phyloP scores from a whole-genome alignment of 1,284 basidiomycete genomes.

The Ustilago tritici region DNA sequence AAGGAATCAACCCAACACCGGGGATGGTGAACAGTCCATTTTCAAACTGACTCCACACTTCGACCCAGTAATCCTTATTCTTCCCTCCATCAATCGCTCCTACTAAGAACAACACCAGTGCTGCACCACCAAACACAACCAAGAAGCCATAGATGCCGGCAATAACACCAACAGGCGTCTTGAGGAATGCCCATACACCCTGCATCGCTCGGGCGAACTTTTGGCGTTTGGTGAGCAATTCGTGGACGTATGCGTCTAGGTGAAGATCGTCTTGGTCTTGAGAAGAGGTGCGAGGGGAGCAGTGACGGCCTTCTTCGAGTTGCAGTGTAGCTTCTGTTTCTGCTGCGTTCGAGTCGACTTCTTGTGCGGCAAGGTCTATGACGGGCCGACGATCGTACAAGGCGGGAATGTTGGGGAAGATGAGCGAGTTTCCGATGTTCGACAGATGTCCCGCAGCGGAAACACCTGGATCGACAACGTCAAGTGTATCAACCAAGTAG shows the following conservation, averaged over 20 bases:
- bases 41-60: conserved; percentile 81
- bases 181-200: conserved; percentile 85
- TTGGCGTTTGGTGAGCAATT: conserved; percentile 43
- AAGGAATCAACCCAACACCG: conserved; percentile 76
- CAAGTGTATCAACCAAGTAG: conserved; percentile 70
- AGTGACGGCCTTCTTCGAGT: conserved; percentile 30
- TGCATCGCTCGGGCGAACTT: conserved; percentile 75
- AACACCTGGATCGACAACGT: conserved; percentile 81
- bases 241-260: conserved; percentile 49
- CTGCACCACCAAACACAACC: conserved; percentile 53
- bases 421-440: conserved; percentile 80
- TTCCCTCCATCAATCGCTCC: conserved; percentile 42
- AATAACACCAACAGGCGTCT: conserved; percentile 79
- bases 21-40: conserved; percentile 85
- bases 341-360: conserved; percentile 24
- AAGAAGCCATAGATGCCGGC: conserved; percentile 82
- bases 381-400: conserved; percentile 78
- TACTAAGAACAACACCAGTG: conserved; percentile 46
- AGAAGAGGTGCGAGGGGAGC: not conserved
- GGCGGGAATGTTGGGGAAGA: conserved; percentile 74
- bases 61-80: conserved; percentile 74
- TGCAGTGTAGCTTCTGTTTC: conserved; percentile 28
- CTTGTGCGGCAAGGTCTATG: conserved; percentile 72
- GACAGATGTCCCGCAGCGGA: conserved; percentile 78
- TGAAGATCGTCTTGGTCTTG: conserved; percentile 37